Evolutionary conservation across 805 yeast genomes (phyloP).

Genomic region (Saccharomycopsis sp.): DNA sequence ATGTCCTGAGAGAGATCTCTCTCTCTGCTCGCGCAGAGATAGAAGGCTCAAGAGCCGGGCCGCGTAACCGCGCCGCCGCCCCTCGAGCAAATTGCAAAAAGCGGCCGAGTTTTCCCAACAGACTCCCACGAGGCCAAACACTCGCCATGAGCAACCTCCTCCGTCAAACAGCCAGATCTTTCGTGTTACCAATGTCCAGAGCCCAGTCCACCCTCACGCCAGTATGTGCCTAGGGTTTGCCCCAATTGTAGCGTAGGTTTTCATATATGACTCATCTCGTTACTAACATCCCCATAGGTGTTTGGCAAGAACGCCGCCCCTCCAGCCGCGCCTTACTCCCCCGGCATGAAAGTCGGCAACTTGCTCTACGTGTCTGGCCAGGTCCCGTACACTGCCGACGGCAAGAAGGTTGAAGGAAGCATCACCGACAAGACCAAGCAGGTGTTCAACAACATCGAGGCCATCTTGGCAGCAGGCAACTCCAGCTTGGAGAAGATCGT

Average conservation of each 20-base stretch:
- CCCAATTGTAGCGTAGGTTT: neutral
- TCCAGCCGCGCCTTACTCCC: constrained; percentile 95
- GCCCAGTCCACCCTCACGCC: constrained; percentile 5
- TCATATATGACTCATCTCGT: neutral
- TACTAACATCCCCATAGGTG: constrained; percentile 2
- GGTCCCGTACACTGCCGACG: constrained; percentile 80
- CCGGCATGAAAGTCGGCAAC: constrained; percentile 86
- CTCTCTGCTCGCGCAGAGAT: no score
- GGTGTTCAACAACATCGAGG: constrained; percentile 56
- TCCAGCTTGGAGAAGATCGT: constrained; percentile 76
- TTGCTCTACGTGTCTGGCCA: constrained; percentile 92
- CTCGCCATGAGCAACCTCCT: no score
- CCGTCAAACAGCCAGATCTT: constrained; percentile 2
- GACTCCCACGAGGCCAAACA: no score
- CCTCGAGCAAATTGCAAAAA: no score
- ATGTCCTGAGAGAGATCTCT: no score
- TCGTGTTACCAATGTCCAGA: constrained; percentile 8
- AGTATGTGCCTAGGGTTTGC: no score
- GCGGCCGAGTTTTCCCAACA: no score
- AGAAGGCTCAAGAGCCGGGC: no score
- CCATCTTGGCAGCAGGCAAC: constrained; percentile 76
- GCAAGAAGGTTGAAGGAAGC: constrained; percentile 68
- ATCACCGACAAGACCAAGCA: constrained; percentile 74
- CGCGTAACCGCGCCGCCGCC: no score
- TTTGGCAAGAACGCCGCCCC: constrained; percentile 58